Evolutionary conservation across 163 green algal genomes (phyloP).

Genomic region (Picocystis sp.): DNA sequence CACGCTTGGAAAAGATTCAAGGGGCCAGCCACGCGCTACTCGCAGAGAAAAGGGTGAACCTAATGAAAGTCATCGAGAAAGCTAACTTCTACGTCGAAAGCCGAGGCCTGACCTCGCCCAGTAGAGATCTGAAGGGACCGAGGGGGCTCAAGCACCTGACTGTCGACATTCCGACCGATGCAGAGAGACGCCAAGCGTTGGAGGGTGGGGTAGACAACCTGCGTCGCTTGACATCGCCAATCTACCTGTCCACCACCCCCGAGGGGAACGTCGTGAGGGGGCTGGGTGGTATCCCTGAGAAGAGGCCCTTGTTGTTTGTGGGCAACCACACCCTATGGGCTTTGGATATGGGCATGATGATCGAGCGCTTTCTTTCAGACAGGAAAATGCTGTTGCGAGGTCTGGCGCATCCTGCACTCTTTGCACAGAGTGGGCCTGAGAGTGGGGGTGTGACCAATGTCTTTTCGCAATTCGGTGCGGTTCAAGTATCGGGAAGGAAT

Average conservation of each 20-base stretch:
- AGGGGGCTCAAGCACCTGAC: conserved; percentile 1
- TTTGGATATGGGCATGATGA: conserved; percentile 50
- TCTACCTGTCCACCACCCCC: conserved; percentile 11
- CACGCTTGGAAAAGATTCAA: conserved; percentile 21
- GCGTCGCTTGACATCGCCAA: conserved; percentile 3
- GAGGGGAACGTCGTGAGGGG: conserved; percentile 22
- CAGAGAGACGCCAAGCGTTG: too few species aligned
- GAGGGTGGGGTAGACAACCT: neutral
- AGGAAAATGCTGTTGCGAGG: conserved; percentile 49
- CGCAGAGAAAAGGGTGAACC: conserved; percentile 60
- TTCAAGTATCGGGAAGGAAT: conserved; percentile 37
- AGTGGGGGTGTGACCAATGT: conserved; percentile 27
- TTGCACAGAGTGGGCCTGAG: conserved; percentile 5
- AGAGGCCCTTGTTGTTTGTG: conserved; percentile 53
- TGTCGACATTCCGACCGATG: too few species aligned
- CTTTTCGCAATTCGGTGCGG: conserved; percentile 64
- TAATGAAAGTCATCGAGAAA: conserved; percentile 43
- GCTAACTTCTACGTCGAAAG: conserved; percentile 10
- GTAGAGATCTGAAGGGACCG: neutral
- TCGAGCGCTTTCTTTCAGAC: conserved; percentile 46
- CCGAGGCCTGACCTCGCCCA: neutral
- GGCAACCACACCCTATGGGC: conserved; percentile 75
- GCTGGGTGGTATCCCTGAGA: conserved; percentile 26
- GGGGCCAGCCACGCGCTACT: conserved; percentile 57
- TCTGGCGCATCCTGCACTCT: conserved; percentile 69